These are phyloP conservation scores for Haberlea rhodopensis DNA, from an alignment of 257 asterid genomes.

Conservation along the genomic window DNA sequence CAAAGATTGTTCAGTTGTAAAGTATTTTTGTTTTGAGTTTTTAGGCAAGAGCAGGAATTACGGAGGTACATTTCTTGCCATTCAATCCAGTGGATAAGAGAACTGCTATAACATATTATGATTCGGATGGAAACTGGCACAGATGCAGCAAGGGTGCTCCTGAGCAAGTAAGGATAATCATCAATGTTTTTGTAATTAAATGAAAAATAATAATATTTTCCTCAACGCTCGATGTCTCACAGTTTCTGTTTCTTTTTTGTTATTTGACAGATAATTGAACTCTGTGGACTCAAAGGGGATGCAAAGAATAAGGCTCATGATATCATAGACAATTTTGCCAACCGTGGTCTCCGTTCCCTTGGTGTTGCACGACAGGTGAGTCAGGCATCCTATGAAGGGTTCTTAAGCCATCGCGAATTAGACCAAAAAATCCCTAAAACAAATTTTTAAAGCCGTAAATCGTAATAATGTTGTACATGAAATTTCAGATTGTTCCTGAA, in stretches of 20 bases:
- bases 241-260: background rate
- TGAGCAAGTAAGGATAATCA: constrained; percentile 60
- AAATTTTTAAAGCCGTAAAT: background rate
- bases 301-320: constrained; percentile 36
- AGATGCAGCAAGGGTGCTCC: constrained; percentile 97
- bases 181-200: background rate
- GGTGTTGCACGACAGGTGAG: constrained; percentile 49
- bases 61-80: constrained; percentile 83
- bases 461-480: constrained; percentile 3
- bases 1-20: background rate
- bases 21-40: background rate
- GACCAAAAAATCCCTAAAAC: too few relatives aligned
- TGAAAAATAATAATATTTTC: background rate
- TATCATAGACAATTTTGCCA: constrained; percentile 55
- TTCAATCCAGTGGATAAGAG: constrained; percentile 93
- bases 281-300: constrained; percentile 37
- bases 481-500: constrained; percentile 44
- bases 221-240: background rate
- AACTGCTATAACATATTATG: constrained; percentile 78
- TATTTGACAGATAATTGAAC: constrained; percentile 37
- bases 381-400: background rate
- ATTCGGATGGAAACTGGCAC: constrained; percentile 70
- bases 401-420: background rate
- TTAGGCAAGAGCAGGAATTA: constrained; percentile 92
- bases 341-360: constrained; percentile 60